Base-by-base conservation (phyloP, 2,329 filamentous ascomycete genomes). In the Penicillium sp. region DNA sequence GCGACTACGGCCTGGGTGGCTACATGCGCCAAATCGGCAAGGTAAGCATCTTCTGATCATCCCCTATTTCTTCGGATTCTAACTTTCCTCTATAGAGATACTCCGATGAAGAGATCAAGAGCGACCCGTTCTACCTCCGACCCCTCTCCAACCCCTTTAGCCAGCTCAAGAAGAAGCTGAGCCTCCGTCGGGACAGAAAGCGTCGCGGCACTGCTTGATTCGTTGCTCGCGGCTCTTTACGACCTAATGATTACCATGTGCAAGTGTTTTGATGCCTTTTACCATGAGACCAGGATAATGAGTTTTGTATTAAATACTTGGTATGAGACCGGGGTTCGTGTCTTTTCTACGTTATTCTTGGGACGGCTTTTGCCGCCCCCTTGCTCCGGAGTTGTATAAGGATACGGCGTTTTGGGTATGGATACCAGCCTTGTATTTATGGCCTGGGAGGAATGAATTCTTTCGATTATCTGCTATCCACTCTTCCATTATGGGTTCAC, bases 11-110 rank as follows among this genome's bases (percentile, higher is more conserved):
- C 0, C 83, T 87, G 54, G 35, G 35, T 16, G 13, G 13, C 22
- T 96, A 94, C 67, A 88, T 84, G 74, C 82, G 89, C 42, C 92
- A 84, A 76, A 82, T 86, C 4, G 85, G 84, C 44, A 69, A 89
- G 60, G 90, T 94, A 79, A 72, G 86, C 80, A 36, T 20, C 22
- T 13, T 31, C 10, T 40, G 7, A 25, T 30, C 35, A 7, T 43
- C 10, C 38, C 30, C 27, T 27, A 31, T 14, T 28, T 25, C 20
- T 33, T 18, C 5, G 0, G 10, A 14, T 24, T 24, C 53, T 67
- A 45, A 64, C 6, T 39, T 24, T 44, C 10, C n/a, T 7, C 38
- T 41, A 4, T 40, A 74, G 71, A 72, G 68, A 67, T 71, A 70
- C 48, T 71, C 65, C 48, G 68, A 74, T 20, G 69, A 72, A 18